Evolutionary conservation across 371 early-diverging fungal species (phyloP), one percentile per base, ranked within the genome.

Genomic region (Mortierella sp.): DNA sequence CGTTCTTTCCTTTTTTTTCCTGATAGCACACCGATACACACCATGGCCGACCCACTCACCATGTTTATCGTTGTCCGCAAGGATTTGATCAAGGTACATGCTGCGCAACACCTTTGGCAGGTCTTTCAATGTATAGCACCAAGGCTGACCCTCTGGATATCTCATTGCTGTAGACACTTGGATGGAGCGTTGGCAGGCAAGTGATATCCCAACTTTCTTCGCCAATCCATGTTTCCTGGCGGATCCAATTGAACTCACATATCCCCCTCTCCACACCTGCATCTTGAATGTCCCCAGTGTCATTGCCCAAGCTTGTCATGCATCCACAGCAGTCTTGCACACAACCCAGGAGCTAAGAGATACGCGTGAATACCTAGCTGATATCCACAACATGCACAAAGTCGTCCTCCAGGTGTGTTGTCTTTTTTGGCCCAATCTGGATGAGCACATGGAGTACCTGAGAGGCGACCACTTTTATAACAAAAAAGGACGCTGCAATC

Each of bases 251-350:
- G 34, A 16, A 10, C 30, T 41, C 43, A 18, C 16, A 23, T 31
- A 31, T 8, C 38, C 38, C 5, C 12, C 38, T 5, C 38, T 18
- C 31, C 8, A 2, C 42, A 34, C 10, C 7, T 34, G n/a, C 18
- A 42, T 42, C 6, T 9, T 43, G 27, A 42, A 18, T 28, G 18
- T 0, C 7, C 10, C 14, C 61, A 93, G 94, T 67, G 86, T 95
- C 1, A 91, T 95, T 45, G 81, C 94, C 5, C 96, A 95, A 71
- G 96, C 95, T 8, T 90, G 93, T 56, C 96, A 95, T 67, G 96
- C 94, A 1, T 78, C 91, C 9, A 90, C 91, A 1, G 91, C 91
- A 18, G 84, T 87, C 30, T 78, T 95, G 6, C 89, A 88, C 66
- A 73, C 82, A 45, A 86, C 87, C 21, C 80, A 83, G 13, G 84